Evolutionary conservation across 1,284 basidiomycete species (phyloP), one percentile per base, ranked within the genome.

Genomic region (Meripilus lineatus): DNA sequence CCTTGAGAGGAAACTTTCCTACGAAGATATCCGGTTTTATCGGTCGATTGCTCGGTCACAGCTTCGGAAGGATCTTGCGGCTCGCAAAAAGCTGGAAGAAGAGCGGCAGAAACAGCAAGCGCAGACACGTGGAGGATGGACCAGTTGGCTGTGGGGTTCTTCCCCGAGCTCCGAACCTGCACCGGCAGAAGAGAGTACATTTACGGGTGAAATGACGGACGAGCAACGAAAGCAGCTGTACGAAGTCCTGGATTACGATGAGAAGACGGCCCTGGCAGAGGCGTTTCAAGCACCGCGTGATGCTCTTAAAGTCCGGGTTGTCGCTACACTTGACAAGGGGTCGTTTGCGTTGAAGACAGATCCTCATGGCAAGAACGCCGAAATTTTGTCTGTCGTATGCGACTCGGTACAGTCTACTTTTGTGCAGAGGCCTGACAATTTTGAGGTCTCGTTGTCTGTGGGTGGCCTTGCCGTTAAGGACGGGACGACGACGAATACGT

Each of bases 21-120:
- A 98, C 59, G 92, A 97, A 61, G 96, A 99, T 57, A 89, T 99
- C 42, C 86, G 96, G 10, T 98, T 98, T 67, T 99, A 98, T 69
- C 83, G 96, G 20, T 98, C 94, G 3, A 92, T 99, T 48, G 93
- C 93, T 1, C 83, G 93, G 6, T 93, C 90, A 5, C 84, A 86
- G 53, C 71, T 97, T 14, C 84, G 86, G 53, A 93, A 96, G 59
- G 93, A 99, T 56, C 73, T 81, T 25, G 86, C 79, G 1, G 69
- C 84, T 21, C 76, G 79, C 37, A 79, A 79, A 57, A 76, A 73
- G 47, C 63, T 89, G 6, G 85, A 91, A 57, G 78, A 81, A 40
- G 85, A 90, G 58, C 78, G 76, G 57, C 63, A 71, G 49, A 76
- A 68, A 58, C 70, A 63, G 57, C 74, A 69, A 58, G 71, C 69